Base-by-base conservation (phyloP, 768 basidiomycete species). In the Termitomyces sp. region DNA sequence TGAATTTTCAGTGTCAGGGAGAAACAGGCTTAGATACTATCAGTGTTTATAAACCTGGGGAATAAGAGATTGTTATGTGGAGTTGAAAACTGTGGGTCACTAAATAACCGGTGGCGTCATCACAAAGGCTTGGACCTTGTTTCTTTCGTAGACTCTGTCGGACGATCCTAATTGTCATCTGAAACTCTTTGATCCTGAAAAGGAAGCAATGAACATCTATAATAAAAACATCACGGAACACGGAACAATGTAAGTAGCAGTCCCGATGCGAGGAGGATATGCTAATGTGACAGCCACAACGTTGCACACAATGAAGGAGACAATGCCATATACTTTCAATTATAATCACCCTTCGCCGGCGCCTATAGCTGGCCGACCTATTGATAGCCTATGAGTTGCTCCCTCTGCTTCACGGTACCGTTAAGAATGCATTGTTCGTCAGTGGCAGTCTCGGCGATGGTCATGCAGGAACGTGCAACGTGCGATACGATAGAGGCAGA, bases 341-440 rank as follows among this genome's bases (percentile, higher is more conserved):
- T 40, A 56, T 20, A 1, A 17, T n/a, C 12, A 40, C 7, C 45
- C 8, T 45, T 45, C 45, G 8, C 34, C 34, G 7, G 4, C 34
- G 34, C 34, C 34, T 3, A 34, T 51, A 91, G 79, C 67, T 91
- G 89, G 38, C 88, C 85, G 89, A 37, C 88, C 85, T 68, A 94
- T 91, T 34, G 34, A 34, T 34, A 34, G 34, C 34, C 34, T 34
- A 8, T 34, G 34, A 5, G 70, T 88, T 88, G 86, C 76, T 94
- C 85, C 78, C 85, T 87, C 69, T 92, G 91, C 74, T 87, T 88
- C 65, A 94, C 87, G 0, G 90, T 92, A 32, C 95, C 95, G 70
- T 80, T 94, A 83, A 96, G 82, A 62, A 96, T 81, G 10, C 93
- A 95, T 77, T 96, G 94, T 77, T 99, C 96, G 80, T 98, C 98